Percentiles rank a stretch among this genome's conserved stretches.
Evolutionary conservation across 2,329 filamentous ascomycete species (phyloP).

Genomic region (Diaporthe aspalathi): DNA sequence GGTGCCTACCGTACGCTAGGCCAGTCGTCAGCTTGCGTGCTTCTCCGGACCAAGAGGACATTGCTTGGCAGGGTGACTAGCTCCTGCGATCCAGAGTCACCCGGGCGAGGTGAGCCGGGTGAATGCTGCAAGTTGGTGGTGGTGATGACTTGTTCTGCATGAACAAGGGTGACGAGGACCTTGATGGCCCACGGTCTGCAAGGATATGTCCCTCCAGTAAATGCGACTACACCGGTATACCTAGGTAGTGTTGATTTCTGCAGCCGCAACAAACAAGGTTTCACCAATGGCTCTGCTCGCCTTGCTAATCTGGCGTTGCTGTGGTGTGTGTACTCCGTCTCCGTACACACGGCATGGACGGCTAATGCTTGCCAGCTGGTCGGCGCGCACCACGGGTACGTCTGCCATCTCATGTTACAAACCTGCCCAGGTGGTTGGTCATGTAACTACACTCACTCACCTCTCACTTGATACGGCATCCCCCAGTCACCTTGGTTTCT

Average conservation of each 20-base stretch:
- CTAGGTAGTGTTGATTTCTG: not conserved
- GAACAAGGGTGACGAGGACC: conserved; percentile 28
- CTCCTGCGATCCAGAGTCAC: conserved; percentile 10
- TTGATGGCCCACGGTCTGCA: conserved; percentile 27
- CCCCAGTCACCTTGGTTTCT: not conserved
- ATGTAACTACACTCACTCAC: no score
- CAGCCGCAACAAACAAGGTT: conserved; percentile 6
- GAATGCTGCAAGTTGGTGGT: no score
- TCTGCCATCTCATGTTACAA: not conserved
- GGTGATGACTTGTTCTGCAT: conserved; percentile 29
- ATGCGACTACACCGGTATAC: conserved; percentile 16
- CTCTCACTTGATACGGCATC: no score
- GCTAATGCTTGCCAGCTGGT: conserved; percentile 1
- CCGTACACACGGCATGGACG: conserved; percentile 11
- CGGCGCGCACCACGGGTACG: conserved; percentile 16
- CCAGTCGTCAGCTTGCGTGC: not conserved
- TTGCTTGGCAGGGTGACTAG: conserved; percentile 13
- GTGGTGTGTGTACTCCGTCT: no score
- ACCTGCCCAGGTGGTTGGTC: conserved; percentile 11
- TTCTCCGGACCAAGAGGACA: not conserved
- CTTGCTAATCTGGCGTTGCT: conserved; percentile 12
- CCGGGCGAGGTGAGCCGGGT: not conserved
- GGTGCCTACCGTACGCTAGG: not conserved
- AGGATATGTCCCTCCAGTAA: conserved; percentile 17
- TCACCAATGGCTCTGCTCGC: conserved; percentile 13